Evolutionary conservation across 345 rosid species (phyloP), one percentile per base, ranked within the genome.

Genomic region (Melaleuca alternifolia): DNA sequence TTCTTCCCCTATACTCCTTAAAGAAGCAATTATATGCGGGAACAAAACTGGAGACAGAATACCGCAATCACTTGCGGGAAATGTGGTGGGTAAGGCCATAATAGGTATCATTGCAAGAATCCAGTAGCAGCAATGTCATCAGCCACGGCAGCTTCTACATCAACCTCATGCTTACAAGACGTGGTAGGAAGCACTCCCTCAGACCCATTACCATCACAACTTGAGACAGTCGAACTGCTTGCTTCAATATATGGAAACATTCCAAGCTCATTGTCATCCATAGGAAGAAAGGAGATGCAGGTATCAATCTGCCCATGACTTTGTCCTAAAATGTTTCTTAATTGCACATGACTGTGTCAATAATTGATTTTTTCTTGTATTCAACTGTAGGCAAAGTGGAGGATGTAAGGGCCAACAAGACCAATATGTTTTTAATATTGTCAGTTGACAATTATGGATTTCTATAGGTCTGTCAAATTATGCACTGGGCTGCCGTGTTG

Each of bases 161-260:
- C 0, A 1, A 0, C 11, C 20, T 14, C 41, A 14, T 28, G 10
- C 16, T 59, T 16, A 28, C 16, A 10, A 61, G 2, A 61, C 28
- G 21, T 61, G 24, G 56, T 54, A 13, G 3, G 15, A 14, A 61
- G 33, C 33, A 28, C 33, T 7, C 21, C 0, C 0, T 54, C 10
- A 6, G 4, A 3, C 23, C 56, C 56, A 54, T 51, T 51, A 51
- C 2, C 3, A 61, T 14, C 20, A 61, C 41, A 61, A 61, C 33
- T 0, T 28, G 15, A 61, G 10, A 30, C 0, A 3, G 0, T 61
- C 3, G 33, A 61, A 14, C 0, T 13, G 7, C 10, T 28, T 28
- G 21, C 33, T 4, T 13, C 2, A 61, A 61, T 61, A 28, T 61
- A 13, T 59, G 6, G 75, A 2, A 61, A 61, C 21, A 61, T 28